These are phyloP conservation scores for Starmera pachycereana DNA, from an alignment of 805 yeast species.

Conservation along the genomic window DNA sequence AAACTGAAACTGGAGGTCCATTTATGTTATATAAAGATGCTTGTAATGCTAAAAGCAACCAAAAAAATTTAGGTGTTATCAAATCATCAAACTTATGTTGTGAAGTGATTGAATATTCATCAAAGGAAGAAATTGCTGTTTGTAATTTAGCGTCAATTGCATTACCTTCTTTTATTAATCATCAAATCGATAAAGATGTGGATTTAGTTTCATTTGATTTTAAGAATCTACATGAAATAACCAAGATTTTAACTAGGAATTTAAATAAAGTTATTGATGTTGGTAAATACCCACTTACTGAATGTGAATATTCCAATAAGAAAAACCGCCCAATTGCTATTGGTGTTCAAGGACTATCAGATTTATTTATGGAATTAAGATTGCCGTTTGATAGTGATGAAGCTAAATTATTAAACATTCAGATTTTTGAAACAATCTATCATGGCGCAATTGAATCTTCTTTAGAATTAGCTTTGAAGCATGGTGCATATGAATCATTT, in stretches of 20 bases:
- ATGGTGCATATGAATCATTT: conserved; percentile 67
- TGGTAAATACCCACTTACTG: conserved; percentile 70
- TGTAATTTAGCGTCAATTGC: conserved; percentile 92
- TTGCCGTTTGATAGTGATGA: conserved; percentile 74
- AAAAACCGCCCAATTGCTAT: conserved; percentile 86
- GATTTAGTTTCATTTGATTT: conserved; percentile 53
- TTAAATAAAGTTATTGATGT: conserved; percentile 76
- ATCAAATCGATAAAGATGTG: conserved; percentile 37
- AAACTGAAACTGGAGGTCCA: conserved; percentile 95
- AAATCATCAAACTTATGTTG: conserved; percentile 93
- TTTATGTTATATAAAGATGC: conserved; percentile 92
- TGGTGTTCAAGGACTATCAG: conserved; percentile 95
- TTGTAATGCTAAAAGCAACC: conserved; percentile 81
- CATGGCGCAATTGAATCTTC: conserved; percentile 89
- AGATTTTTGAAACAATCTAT: conserved; percentile 89
- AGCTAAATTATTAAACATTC: conserved; percentile 63
- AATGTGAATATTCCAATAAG: conserved; percentile 62
- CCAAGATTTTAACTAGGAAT: conserved; percentile 68
- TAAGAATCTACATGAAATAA: conserved; percentile 58
- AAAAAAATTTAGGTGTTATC: conserved; percentile 84
- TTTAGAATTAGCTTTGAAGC: conserved; percentile 56
- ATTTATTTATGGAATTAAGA: conserved; percentile 66
- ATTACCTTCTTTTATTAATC: conserved; percentile 64
- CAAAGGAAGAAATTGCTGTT: conserved; percentile 87
- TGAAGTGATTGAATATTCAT: conserved; percentile 87